Evolutionary conservation across 73 alveolate species (phyloP).

Genomic region (Diophrys appendiculata): DNA sequence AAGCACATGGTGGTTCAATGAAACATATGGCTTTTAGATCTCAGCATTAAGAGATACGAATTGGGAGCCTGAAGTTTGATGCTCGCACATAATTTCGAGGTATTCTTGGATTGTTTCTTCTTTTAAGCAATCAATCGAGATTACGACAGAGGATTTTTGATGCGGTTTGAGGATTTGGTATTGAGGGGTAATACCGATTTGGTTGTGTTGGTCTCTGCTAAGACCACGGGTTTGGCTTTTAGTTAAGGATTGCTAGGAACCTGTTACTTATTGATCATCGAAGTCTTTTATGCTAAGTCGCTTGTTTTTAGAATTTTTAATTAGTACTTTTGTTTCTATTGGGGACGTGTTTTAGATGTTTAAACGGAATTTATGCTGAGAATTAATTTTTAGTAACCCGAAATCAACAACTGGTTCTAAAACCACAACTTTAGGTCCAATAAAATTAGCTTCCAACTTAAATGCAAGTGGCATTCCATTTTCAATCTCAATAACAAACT

Average conservation of each 20-base stretch:
- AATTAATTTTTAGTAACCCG: slow-evolving; percentile 60
- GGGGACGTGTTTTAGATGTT: slow-evolving; percentile 52
- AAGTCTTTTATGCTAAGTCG: too few species aligned
- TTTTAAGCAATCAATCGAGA: slow-evolving; percentile 14
- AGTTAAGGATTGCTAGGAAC: too few species aligned
- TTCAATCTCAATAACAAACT: slow-evolving; percentile 52
- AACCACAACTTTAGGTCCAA: slow-evolving; percentile 59
- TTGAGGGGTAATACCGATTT: slow-evolving; percentile 20
- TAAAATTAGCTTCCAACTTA: slow-evolving; percentile 33
- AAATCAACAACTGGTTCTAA: slow-evolving; percentile 52
- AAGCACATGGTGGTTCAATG: slow-evolving; percentile 59
- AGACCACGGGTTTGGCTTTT: too few species aligned
- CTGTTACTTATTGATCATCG: too few species aligned
- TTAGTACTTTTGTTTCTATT: too few species aligned
- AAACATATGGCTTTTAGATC: slow-evolving; percentile 67
- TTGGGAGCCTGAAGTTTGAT: slow-evolving; percentile 43
- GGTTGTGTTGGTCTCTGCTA: neutral
- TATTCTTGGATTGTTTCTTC: slow-evolving; percentile 57
- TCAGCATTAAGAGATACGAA: slow-evolving; percentile 66
- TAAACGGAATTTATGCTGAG: slow-evolving; percentile 17
- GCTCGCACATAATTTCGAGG: slow-evolving; percentile 42
- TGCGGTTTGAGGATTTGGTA: slow-evolving; percentile 11
- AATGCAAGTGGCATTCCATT: slow-evolving; percentile 70
- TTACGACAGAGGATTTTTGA: neutral
- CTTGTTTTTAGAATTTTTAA: too few species aligned